Base-by-base conservation (phyloP, 2,329 filamentous ascomycete genomes). In the Podosphaera fusca region DNA sequence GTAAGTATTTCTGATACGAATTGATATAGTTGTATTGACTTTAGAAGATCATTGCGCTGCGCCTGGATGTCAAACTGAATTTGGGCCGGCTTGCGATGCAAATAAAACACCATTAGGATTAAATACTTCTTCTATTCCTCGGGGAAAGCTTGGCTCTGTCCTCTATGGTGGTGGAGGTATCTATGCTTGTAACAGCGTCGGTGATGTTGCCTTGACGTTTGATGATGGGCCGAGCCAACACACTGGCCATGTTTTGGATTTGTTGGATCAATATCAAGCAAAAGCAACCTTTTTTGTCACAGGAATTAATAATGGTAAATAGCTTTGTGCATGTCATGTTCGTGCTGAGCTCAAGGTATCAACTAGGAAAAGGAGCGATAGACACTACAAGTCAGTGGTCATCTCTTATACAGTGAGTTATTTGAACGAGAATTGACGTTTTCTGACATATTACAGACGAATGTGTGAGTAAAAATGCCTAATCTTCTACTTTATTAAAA, bases 171-270 rank as follows among this genome's bases (percentile, higher is more conserved):
- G 75, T 38, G 71, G 67, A 9, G 74, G 75, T 33, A 77, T 83
- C 59, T 78, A 78, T 62, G 69, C 72, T 60, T 80, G 77, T 61
- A 68, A 68, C n/a, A 70, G 71, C n/a, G 70, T 74, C 2, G 78
- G 80, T 56, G 77, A 77, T 9, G 74, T 85, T 62, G 81, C 81
- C 21, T 66, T 85, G 57, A 84, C 81, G 0, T 85, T 77, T 62
- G 81, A 85, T 62, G 81, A 84, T 63, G 81, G 81, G 1, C 81
- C 81, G 10, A 77, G 75, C 60, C 68, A 74, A 34, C 82, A 79
- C 66, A 84, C 81, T 0, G 68, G 69, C 46, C 75, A 80, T 59
- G 72, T 85, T 10, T 71, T 85, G 33, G 76, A 83, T 64, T 69
- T 81, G 47, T 72, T 84, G 45, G 73, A 75, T 59, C 70, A 70